These are phyloP conservation scores for Acidiella bohemica DNA, from an alignment of 495 filamentous ascomycete species.

Conservation along the genomic window DNA sequence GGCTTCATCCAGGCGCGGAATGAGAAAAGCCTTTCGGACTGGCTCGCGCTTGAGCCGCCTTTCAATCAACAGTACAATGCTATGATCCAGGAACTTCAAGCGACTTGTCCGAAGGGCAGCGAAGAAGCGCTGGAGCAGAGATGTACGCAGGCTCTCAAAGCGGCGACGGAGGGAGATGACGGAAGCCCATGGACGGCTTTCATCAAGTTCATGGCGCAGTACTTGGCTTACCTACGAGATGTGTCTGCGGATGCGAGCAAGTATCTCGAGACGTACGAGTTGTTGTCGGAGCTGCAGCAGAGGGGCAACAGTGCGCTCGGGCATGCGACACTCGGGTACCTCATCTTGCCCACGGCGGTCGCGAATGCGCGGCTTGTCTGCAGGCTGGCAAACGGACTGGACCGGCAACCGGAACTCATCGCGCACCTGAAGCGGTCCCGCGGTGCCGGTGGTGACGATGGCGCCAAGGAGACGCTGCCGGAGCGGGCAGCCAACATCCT, in stretches of 20 bases:
- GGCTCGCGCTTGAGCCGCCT: conserved; percentile 51
- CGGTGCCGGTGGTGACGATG: conserved; percentile 30
- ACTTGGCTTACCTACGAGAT: conserved; percentile 65
- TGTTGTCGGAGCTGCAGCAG: conserved; percentile 50
- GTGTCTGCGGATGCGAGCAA: conserved; percentile 50
- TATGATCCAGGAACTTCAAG: conserved; percentile 52
- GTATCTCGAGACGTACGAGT: conserved; percentile 57
- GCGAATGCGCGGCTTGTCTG: conserved; percentile 63
- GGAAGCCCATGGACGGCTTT: conserved; percentile 62
- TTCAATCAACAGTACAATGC: conserved; percentile 50
- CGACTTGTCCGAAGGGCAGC: conserved; percentile 38
- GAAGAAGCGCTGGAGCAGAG: conserved; percentile 44
- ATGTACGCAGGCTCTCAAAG: conserved; percentile 42
- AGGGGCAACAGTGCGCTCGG: conserved; percentile 69
- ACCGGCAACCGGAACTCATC: conserved; percentile 58
- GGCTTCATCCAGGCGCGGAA: conserved; percentile 41
- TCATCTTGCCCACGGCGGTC: conserved; percentile 65
- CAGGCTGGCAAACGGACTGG: conserved; percentile 65
- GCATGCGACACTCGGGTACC: conserved; percentile 59
- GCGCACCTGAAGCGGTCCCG: conserved; percentile 37
- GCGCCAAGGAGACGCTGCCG: conserved; percentile 58
- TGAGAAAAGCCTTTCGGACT: conserved; percentile 41
- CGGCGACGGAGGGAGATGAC: conserved; percentile 40
- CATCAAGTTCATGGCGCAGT: conserved; percentile 61
- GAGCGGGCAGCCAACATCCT: conserved; percentile 77